Percentiles rank a stretch among this genome's conserved stretches.
Conservation (phyloP, 768 basidiomycete species). For the Lactifluus piperatus region DNA sequence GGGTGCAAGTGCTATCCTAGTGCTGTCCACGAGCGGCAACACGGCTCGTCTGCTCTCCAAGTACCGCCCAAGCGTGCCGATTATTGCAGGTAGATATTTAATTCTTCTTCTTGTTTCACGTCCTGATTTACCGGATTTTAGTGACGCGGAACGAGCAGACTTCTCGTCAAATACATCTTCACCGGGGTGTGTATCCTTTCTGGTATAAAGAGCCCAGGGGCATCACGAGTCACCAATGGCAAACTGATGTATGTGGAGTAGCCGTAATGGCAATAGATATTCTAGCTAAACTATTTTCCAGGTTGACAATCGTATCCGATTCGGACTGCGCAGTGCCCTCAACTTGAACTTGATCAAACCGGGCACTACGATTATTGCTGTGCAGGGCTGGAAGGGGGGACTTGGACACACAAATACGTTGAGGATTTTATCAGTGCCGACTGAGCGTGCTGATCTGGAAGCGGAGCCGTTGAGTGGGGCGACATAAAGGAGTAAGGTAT, state of each 20-base stretch:
- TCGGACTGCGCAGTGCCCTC: conserved; percentile 78
- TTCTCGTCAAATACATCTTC: conserved; percentile 91
- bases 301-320: conserved; percentile 88
- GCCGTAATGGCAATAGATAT: conserved; percentile 3
- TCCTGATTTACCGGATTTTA: conserved; percentile 25
- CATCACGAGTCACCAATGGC: conserved; percentile 85
- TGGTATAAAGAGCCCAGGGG: conserved; percentile 95
- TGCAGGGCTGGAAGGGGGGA: conserved; percentile 99
- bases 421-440: conserved; percentile 76
- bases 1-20: conserved; percentile 88
- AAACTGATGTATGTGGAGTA: conserved; percentile 73
- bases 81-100: conserved; percentile 71
- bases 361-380: conserved; percentile 83
- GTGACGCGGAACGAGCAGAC: conserved; percentile 96
- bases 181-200: conserved; percentile 96
- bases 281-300: conserved; percentile 24
- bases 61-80: conserved; percentile 88
- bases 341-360: conserved; percentile 79
- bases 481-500: conserved; percentile 7
- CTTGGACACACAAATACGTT: conserved; percentile 93
- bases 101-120: background rate
- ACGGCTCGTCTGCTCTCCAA: conserved; percentile 95
- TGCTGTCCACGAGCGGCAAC: conserved; percentile 94
- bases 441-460: conserved; percentile 69
- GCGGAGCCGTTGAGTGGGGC: conserved; percentile 46